These are phyloP conservation scores for Microcyclospora tardicrescens DNA, from an alignment of 2,329 filamentous ascomycete species.

Conservation along the genomic window DNA sequence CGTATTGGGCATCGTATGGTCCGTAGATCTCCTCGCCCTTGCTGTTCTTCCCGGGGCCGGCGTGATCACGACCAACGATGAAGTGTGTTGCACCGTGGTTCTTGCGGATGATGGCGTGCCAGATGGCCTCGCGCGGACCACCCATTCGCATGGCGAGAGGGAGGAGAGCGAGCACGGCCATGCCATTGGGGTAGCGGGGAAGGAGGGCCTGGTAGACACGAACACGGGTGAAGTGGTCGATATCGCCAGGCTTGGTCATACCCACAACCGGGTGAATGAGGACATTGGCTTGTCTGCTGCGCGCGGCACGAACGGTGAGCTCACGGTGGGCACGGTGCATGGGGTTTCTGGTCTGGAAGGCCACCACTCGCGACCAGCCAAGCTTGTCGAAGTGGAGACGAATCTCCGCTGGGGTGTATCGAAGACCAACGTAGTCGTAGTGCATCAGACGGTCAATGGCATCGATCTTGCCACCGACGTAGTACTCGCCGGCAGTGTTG, in stretches of 20 bases:
- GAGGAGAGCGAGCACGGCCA: constrained; percentile 91
- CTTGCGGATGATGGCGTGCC: constrained; percentile 99
- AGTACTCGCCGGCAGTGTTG: constrained; percentile 69
- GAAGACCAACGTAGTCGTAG: constrained; percentile 95
- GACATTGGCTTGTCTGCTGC: constrained; percentile 92
- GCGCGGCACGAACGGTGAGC: constrained; percentile 90
- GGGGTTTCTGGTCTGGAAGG: constrained; percentile 97
- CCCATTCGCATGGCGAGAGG: constrained; percentile 99
- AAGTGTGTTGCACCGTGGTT: constrained; percentile 99
- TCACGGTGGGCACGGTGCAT: constrained; percentile 99
- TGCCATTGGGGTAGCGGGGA: constrained; percentile 94
- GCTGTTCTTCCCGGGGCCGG: constrained; percentile 96
- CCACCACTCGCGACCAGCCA: constrained; percentile 92
- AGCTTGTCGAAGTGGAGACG: constrained; percentile 98
- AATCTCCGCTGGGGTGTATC: constrained; percentile 90
- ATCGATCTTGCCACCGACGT: constrained; percentile 91
- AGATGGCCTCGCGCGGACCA: constrained; percentile 93
- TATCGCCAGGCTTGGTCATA: constrained; percentile 96
- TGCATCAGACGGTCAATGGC: constrained; percentile 91
- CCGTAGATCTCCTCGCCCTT: constrained; percentile 95
- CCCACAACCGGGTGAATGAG: constrained; percentile 98
- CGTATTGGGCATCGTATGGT: constrained; percentile 91
- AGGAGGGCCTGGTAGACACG: constrained; percentile 96
- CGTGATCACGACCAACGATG: constrained; percentile 97
- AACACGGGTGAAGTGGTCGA: constrained; percentile 98